These are phyloP conservation scores for Candida pini DNA, from an alignment of 805 yeast genomes.

Conservation along the genomic window DNA sequence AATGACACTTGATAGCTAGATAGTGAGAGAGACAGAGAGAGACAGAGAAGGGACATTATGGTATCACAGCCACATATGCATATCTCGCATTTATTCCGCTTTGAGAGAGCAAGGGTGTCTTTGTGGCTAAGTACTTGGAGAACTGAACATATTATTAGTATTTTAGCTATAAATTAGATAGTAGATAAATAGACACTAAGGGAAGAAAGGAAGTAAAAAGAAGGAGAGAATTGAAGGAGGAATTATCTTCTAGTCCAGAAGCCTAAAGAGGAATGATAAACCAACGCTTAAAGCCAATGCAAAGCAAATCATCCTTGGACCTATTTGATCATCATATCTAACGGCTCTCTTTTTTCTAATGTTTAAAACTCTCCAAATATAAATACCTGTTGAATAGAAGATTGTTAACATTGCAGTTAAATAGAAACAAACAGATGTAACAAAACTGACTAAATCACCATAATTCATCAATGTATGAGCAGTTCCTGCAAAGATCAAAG, in stretches of 20 bases:
- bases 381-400: constrained; percentile 63
- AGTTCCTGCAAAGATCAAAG: constrained; percentile 81
- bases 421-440: constrained; percentile 85
- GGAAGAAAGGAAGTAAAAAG: neutral
- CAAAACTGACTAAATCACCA: constrained; percentile 69
- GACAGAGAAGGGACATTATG: too few relatives aligned
- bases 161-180: too few relatives aligned
- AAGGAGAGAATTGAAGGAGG: neutral
- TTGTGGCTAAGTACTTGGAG: too few relatives aligned
- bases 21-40: too few relatives aligned
- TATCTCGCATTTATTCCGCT: too few relatives aligned
- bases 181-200: neutral
- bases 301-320: constrained; percentile 78
- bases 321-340: constrained; percentile 80
- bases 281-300: constrained; percentile 67
- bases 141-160: too few relatives aligned
- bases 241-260: constrained; percentile 24
- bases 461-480: constrained; percentile 82
- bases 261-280: constrained; percentile 52
- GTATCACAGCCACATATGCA: too few relatives aligned
- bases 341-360: constrained; percentile 80
- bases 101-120: too few relatives aligned
- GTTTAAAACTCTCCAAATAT: constrained; percentile 75
- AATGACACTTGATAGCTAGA: too few relatives aligned
- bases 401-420: constrained; percentile 71